Evolutionary conservation across 495 filamentous ascomycete genomes (phyloP).

Genomic region (Aspergillus nidulans): DNA sequence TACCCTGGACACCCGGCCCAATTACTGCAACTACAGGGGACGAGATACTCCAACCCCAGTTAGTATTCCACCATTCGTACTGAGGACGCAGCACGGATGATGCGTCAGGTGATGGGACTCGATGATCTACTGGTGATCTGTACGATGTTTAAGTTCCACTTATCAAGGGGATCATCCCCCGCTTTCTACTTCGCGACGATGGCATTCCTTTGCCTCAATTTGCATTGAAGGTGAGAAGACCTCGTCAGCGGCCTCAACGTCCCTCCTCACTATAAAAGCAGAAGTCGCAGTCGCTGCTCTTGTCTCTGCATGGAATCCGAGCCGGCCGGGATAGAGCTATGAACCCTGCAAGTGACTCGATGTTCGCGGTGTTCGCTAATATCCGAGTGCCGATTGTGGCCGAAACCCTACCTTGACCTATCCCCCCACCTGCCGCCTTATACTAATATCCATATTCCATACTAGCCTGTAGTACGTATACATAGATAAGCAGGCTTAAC

Average conservation of each 20-base stretch:
- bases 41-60: too few species aligned
- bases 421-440: not conserved
- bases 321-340: not conserved
- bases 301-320: not conserved
- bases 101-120: not conserved
- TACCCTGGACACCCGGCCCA: too few species aligned
- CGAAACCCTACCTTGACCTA: not conserved
- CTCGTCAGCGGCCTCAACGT: not conserved
- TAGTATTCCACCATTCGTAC: too few species aligned
- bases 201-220: not conserved
- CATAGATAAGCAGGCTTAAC: not conserved
- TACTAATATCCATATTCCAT: not conserved
- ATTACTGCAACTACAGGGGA: too few species aligned
- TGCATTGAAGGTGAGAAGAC: too few species aligned
- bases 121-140: conserved; percentile 3
- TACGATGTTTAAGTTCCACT: not conserved
- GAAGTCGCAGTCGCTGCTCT: not conserved
- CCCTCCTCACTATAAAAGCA: not conserved
- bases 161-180: not conserved
- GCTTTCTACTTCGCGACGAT: not conserved
- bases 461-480: too few species aligned
- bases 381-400: not conserved
- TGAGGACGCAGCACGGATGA: not conserved
- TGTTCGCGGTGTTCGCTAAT: not conserved
- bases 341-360: not conserved